phyloP scores from a whole-genome alignment of 805 yeast genomes.

The Candida loeiensis region DNA sequence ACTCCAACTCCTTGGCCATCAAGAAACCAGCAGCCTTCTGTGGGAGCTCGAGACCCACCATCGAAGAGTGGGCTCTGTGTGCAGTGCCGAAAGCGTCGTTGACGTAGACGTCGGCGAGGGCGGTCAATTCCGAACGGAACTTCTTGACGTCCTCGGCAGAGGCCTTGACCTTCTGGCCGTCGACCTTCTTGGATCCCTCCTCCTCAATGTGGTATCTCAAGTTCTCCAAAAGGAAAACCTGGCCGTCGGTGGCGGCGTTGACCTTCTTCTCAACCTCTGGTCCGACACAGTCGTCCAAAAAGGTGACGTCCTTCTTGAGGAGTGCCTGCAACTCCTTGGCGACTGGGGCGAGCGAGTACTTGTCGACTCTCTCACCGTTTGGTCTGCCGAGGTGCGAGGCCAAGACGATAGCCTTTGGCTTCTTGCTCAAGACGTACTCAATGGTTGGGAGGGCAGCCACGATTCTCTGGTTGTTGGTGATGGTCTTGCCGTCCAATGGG shows the following conservation, averaged over 20 bases:
- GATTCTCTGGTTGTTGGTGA: conserved; percentile 99
- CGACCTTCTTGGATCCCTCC: conserved; percentile 90
- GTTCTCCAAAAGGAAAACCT: conserved; percentile 90
- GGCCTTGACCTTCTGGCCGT: conserved; percentile 94
- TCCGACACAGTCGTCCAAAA: conserved; percentile 92
- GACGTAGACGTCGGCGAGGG: conserved; percentile 94
- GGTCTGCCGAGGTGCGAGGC: conserved; percentile 99
- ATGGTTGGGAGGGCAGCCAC: conserved; percentile 99
- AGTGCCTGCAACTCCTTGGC: conserved; percentile 82
- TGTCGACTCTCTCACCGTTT: conserved; percentile 83
- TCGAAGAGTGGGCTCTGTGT: conserved; percentile 99
- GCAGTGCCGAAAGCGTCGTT: conserved; percentile 99
- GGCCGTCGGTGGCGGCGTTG: conserved; percentile 69
- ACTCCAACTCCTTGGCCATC: conserved; percentile 94
- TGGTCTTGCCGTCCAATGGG: conserved; percentile 91
- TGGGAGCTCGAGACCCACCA: conserved; percentile 95
- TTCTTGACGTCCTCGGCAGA: conserved; percentile 74
- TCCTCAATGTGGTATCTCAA: conserved; percentile 97
- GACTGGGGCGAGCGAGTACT: conserved; percentile 92
- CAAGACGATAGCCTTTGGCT: conserved; percentile 86
- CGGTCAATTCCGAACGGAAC: conserved; percentile 87
- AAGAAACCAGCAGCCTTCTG: conserved; percentile 99
- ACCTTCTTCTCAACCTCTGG: conserved; percentile 80
- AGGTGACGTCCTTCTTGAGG: conserved; percentile 66
- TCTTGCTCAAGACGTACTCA: conserved; percentile 85